Base-by-base conservation (phyloP, 2,329 filamentous ascomycete genomes). In the Alternaria rosae region DNA sequence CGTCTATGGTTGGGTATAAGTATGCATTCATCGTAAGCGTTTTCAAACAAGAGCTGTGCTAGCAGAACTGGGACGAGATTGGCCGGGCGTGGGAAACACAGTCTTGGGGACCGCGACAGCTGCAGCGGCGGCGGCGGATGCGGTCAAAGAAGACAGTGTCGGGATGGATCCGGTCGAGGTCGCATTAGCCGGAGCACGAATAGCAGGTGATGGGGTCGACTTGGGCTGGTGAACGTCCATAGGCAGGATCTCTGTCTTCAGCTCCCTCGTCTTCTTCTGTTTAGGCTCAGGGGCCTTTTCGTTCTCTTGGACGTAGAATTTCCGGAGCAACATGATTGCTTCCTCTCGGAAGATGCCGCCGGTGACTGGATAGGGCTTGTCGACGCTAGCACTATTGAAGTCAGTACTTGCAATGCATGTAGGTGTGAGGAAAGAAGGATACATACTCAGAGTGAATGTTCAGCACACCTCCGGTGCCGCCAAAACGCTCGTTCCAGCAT, bases 271-370 rank as follows among this genome's bases (percentile, higher is more conserved):
- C 78, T 86, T 88, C 79, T 90, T 90, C 52, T 86, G 84, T 70
- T 86, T 86, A 44, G 88, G 88, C 68, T 89, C 87, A 3, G 88
- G 88, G 30, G 88, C 88, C 85, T 95, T 92, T 67, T 92, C 93
- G 80, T 99, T 99, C 80, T 99, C 94, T 80, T 99, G 95, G 30
- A 99, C 92, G 78, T 99, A 99, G 80, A 99, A 99, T 61, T 94
- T 89, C 66, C 96, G 87, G 68, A 99, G 84, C 69, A 99, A 81
- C 79, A 94, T 94, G 62, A 99, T 96, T 5, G 95, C 94, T 76
- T 98, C 94, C 74, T 97, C 92, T 48, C 93, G 88, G 72, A 93
- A 92, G 83, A 96, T 90, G 1, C 94, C 94, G 41, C 94, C 93
- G 76, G 93, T 90, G 59, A 93, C 93, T 47, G 91, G 89, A 77